phyloP scores from a whole-genome alignment of 352 stramenopile species.

The Phytopythium chamaehyphon region DNA sequence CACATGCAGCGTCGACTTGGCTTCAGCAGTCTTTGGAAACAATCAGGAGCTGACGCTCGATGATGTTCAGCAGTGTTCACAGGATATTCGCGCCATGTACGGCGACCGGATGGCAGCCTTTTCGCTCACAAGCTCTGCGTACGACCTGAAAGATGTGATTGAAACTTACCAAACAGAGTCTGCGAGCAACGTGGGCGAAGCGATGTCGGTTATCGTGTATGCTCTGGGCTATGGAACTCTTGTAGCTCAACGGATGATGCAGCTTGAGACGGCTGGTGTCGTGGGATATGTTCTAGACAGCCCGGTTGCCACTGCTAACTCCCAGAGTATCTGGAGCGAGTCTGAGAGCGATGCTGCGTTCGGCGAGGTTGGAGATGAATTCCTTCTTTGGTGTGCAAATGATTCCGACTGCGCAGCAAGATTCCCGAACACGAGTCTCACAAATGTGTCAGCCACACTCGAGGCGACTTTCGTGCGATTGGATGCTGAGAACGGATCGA shows the following conservation, averaged over 20 bases:
- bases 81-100: constrained; percentile 14
- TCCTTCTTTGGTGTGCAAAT: constrained; percentile 39
- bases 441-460: constrained; percentile 27
- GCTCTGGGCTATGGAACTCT: constrained; percentile 66
- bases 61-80: constrained; percentile 9
- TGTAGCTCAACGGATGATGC: constrained; percentile 58
- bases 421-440: constrained; percentile 25
- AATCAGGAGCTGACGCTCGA: neutral
- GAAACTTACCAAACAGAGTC: constrained; percentile 27
- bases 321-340: constrained; percentile 8
- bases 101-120: constrained; percentile 38
- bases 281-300: constrained; percentile 63
- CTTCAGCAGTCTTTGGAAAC: neutral
- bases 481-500: constrained; percentile 24
- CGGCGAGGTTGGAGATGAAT: constrained; percentile 34
- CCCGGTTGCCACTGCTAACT: constrained; percentile 16
- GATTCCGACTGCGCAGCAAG: constrained; percentile 37
- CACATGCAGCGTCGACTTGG: constrained; percentile 18
- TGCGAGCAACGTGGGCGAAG: neutral
- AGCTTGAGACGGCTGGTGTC: constrained; percentile 42
- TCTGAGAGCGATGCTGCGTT: constrained; percentile 40
- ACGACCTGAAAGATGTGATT: constrained; percentile 57
- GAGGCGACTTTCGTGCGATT: constrained; percentile 30
- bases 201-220: constrained; percentile 49
- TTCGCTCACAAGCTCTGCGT: constrained; percentile 60